Base-by-base conservation (phyloP, 164 flowering plant species). In the Saururus chinensis region DNA sequence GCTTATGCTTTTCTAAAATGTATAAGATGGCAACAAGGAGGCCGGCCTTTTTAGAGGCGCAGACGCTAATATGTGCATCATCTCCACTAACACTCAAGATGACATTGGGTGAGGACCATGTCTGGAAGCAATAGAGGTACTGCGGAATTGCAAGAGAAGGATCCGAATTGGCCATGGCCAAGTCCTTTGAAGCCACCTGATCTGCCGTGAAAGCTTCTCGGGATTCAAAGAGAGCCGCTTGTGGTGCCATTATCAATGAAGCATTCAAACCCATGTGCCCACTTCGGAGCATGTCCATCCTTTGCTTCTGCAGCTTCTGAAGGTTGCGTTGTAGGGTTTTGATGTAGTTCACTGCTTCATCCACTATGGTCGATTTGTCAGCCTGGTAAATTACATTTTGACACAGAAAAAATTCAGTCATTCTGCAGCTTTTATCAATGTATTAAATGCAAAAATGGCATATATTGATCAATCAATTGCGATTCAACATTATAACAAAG, bases 321-420 rank as follows among this genome's bases (percentile, higher is more conserved):
- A 87, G 77, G 2, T 80, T 70, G 8, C 64, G 62, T 60, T 86
- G 75, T 37, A 92, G 83, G 67, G 70, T 73, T 75, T 76, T 77
- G 51, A 89, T 89, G 80, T 84, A 82, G 68, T 59, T 83, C 55
- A 87, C 84, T 53, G 96, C 92, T 79, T 89, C 95, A 68, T 89
- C 95, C 5, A 92, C 96, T 35, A 92, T 79, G 64, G 88, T 84
- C 49, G 89, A 80, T 66, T 92, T 92, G 78, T 92, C 98, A 0
- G 84, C 88, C 98, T 92, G 74, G 60, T 40, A 45, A 45, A 8
- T 13, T 8, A n/a, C n/a, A n/a, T n/a, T n/a, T n/a, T n/a, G n/a
- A n/a, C n/a, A n/a, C n/a, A n/a, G n/a, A n/a, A n/a, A n/a, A n/a
- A n/a, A n/a, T n/a, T n/a, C n/a, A n/a, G n/a, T n/a, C n/a, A n/a